Percentiles rank a stretch among this genome's conserved stretches.
These are phyloP conservation scores for Hibiscus mutabilis DNA, from an alignment of 345 rosid genomes.

Conservation along the genomic window DNA sequence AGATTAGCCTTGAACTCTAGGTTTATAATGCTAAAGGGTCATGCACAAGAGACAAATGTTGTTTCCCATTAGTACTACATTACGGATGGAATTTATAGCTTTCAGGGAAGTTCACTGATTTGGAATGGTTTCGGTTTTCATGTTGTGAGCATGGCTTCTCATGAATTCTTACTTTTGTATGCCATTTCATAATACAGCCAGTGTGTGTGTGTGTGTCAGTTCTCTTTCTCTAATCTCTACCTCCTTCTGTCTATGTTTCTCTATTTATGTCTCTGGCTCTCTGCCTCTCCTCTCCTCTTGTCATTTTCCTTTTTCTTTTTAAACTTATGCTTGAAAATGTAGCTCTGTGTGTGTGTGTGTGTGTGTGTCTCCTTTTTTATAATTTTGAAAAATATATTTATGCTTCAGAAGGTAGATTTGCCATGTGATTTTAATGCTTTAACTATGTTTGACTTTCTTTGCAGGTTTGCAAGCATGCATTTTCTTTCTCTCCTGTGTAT, in stretches of 20 bases:
- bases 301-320: background rate
- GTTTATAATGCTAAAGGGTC: no score
- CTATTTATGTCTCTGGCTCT: background rate
- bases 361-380: background rate
- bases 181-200: background rate
- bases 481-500: conserved; percentile 94
- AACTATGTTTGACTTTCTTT: conserved; percentile 3
- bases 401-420: no score
- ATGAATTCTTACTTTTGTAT: background rate
- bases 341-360: background rate
- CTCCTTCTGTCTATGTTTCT: background rate
- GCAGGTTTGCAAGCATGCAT: conserved; percentile 95
- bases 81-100: no score
- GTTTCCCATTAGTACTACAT: no score
- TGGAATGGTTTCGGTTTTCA: background rate
- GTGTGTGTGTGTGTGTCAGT: background rate
- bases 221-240: background rate
- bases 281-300: no score
- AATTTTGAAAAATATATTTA: no score
- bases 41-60: no score
- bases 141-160: background rate
- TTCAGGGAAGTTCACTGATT: background rate
- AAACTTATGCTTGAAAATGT: background rate
- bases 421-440: background rate
- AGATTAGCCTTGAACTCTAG: no score